Percentiles rank a stretch among this genome's conserved stretches.
phyloP scores from a whole-genome alignment of 169 alveolate species.

The Blepharisma undulans region DNA sequence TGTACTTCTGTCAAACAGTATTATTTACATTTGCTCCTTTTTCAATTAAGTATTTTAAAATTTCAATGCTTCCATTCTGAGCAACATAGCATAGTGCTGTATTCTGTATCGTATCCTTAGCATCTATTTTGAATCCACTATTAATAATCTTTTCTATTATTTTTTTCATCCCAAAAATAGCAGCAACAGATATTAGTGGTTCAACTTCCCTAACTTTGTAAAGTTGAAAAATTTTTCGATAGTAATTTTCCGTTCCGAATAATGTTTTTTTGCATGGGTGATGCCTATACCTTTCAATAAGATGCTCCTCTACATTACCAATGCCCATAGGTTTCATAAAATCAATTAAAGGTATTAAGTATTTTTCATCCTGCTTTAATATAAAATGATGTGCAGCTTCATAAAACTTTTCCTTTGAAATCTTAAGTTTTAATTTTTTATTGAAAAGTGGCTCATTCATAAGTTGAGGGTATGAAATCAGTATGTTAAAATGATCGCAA shows the following conservation, averaged over 20 bases:
- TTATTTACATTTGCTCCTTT: neutral
- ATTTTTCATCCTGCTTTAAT: neutral
- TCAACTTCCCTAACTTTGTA: neutral
- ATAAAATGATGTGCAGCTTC: neutral
- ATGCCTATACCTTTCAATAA: neutral
- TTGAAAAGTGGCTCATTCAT: neutral
- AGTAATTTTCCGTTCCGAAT: neutral
- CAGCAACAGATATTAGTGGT: neutral
- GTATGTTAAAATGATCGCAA: neutral
- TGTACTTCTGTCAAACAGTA: too few species aligned
- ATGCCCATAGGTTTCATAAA: neutral
- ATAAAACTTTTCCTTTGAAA: neutral
- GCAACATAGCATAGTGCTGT: neutral
- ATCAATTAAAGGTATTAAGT: neutral
- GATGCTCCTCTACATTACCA: neutral
- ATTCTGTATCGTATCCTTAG: neutral
- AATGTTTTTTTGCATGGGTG: neutral
- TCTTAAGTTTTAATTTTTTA: neutral
- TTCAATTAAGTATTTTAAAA: neutral
- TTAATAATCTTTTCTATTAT: neutral
- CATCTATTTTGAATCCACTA: neutral
- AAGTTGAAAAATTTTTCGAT: neutral
- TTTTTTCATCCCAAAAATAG: neutral
- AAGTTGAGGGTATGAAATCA: neutral
- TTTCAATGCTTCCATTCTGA: neutral